phyloP scores from a whole-genome alignment of 2,329 filamentous ascomycete genomes.

The Aspergillus terreus region DNA sequence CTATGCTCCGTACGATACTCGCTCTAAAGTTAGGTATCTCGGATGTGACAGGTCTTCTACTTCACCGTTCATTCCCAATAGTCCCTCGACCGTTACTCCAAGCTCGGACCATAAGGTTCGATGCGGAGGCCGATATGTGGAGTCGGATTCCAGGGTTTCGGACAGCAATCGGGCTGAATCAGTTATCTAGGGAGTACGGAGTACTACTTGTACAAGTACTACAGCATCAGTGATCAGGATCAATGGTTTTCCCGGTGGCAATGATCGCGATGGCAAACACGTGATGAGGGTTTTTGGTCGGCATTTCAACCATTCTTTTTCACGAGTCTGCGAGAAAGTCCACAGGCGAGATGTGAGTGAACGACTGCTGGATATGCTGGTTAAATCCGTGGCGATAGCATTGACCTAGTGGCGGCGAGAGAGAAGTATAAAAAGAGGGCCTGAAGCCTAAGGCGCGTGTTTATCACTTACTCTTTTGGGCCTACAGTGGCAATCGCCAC shows the following conservation, averaged over 20 bases:
- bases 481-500: neutral
- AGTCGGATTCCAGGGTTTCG: too few relatives aligned
- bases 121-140: neutral
- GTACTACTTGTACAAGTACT: too few relatives aligned
- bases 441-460: neutral
- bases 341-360: neutral
- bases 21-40: too few relatives aligned
- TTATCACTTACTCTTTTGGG: neutral
- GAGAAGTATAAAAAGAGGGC: slow-evolving; percentile 3
- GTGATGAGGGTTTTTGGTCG: neutral
- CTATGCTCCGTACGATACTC: too few relatives aligned
- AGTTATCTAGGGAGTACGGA: neutral
- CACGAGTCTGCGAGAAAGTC: neutral
- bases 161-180: neutral
- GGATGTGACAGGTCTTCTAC: too few relatives aligned
- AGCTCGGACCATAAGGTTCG: neutral
- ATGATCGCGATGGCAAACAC: neutral
- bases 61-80: too few relatives aligned
- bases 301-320: too few relatives aligned
- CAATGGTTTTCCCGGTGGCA: neutral
- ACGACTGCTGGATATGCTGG: neutral
- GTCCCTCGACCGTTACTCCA: neutral
- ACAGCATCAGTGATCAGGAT: neutral
- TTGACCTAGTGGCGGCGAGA: neutral
- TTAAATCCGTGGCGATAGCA: neutral